Percentiles rank a stretch among this genome's conserved stretches.
Evolutionary conservation across 2,329 filamentous ascomycete genomes (phyloP).

Genomic region (Neofusicoccum parvum): DNA sequence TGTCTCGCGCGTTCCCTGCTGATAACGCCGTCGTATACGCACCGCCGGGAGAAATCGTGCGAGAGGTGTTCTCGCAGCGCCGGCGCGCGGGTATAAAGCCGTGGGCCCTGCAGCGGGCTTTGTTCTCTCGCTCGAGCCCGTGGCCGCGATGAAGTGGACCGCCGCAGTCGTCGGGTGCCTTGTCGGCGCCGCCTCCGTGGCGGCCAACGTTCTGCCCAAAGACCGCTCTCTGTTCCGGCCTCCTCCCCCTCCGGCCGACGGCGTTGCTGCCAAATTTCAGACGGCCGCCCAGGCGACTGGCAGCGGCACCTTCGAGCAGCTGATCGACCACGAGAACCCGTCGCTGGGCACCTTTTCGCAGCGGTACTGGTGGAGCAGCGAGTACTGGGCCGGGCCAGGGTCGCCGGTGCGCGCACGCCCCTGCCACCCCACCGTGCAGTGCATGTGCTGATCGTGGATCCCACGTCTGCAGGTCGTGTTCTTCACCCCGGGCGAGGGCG

Average conservation of each 20-base stretch:
- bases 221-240: slow-evolving; percentile 6
- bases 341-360: slow-evolving; percentile 58
- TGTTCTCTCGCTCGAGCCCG: no score
- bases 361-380: slow-evolving; percentile 55
- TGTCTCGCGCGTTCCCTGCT: no score
- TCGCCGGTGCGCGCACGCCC: slow-evolving; percentile 45
- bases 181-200: not conserved
- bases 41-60: no score
- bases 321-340: slow-evolving; percentile 61
- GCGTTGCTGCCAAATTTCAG: not conserved
- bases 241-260: not conserved
- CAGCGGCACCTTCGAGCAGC: slow-evolving; percentile 51
- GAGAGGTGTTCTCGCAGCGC: no score
- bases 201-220: slow-evolving; percentile 6
- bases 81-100: not conserved
- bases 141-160: not conserved
- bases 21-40: no score
- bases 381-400: slow-evolving; percentile 57
- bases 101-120: no score
- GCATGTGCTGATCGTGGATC: not conserved
- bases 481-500: slow-evolving; percentile 57
- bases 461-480: slow-evolving; percentile 35
- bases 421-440: not conserved
- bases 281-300: not conserved
- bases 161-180: not conserved